phyloP scores from a whole-genome alignment of 371 early-diverging fungal genomes.

The Apophysomyces trapeziformis region DNA sequence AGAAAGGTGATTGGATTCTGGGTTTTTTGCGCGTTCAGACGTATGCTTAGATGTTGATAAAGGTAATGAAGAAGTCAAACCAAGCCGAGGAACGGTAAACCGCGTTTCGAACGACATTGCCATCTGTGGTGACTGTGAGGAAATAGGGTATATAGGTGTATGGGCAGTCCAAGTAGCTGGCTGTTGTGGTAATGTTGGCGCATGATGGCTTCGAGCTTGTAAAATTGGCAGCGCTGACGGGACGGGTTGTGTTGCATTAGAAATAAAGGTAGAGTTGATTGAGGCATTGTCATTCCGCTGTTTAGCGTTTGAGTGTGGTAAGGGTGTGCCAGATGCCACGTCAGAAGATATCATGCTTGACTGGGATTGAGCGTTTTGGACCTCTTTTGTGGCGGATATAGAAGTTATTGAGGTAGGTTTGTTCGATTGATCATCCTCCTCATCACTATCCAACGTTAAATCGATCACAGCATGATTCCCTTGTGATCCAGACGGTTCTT shows the following conservation, averaged over 20 bases:
- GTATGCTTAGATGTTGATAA: background rate
- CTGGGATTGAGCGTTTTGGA: too few species aligned
- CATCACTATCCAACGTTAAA: slow-evolving; percentile 67
- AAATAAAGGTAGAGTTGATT: too few species aligned
- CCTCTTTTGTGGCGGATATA: background rate
- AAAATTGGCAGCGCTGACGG: too few species aligned
- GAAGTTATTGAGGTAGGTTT: background rate
- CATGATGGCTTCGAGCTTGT: background rate
- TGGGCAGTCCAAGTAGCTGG: background rate
- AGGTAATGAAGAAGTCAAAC: background rate
- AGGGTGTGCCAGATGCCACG: too few species aligned
- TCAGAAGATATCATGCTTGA: too few species aligned
- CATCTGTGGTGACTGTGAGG: background rate
- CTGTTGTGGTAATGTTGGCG: background rate
- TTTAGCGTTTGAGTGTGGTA: too few species aligned
- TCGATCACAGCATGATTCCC: slow-evolving; percentile 56
- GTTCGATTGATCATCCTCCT: slow-evolving; percentile 38
- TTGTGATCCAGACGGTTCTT: slow-evolving; percentile 3
- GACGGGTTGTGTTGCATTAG: too few species aligned
- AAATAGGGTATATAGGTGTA: background rate
- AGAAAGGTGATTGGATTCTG: background rate
- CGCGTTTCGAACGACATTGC: background rate
- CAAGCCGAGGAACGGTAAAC: background rate
- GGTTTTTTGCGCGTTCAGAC: background rate
- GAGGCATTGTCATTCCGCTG: background rate